Base-by-base conservation (phyloP, 192 early-diverging fungal species). In the Umbelopsis sp. region DNA sequence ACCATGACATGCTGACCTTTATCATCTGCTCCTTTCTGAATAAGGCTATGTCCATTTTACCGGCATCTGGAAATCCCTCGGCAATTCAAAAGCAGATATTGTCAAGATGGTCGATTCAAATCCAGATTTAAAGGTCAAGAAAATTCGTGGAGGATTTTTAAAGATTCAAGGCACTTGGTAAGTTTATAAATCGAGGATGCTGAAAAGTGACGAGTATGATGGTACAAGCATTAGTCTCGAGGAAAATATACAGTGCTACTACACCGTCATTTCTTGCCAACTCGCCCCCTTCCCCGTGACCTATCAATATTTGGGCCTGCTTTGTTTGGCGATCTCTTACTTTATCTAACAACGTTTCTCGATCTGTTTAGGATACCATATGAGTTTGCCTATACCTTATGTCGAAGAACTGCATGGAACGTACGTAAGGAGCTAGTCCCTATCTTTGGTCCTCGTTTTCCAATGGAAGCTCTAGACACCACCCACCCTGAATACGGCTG, bases 161-260 rank as follows among this genome's bases (percentile, higher is more conserved):
- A 83, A 85, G 70, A 88, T 86, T 33, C 87, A 86, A 74, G 85
- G 85, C 33, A 88, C 85, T 53, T 88, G 86, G 86, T 87, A 80
- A 35, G 84, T 71, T 10, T 20, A 44, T 4, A 41, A 10, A 30
- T 3, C 27, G 27, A 30, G 27, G 3, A 30, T 30, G 27, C 27
- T 30, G 27, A 3, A 30, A 30, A 3, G 27, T 30, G 27, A 30
- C 27, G 27, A 30, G 27, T 30, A 30, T 30, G 27, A 30, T 3
- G 27, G 27, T 3, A 3, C 27, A 30, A 30, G 27, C 37, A 37
- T 37, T 7, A n/a, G 35, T 37, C 35, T 10, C 37, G 37, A 41
- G 37, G 37, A 41, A 41, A 30, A 9, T 41, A 41, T 41, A 41
- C 37, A 41, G 37, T 41, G 37, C 10, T 41, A 41, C 37, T 6